phyloP scores from a whole-genome alignment of 2,329 filamentous ascomycete species.

The Colletotrichum truncatum region DNA sequence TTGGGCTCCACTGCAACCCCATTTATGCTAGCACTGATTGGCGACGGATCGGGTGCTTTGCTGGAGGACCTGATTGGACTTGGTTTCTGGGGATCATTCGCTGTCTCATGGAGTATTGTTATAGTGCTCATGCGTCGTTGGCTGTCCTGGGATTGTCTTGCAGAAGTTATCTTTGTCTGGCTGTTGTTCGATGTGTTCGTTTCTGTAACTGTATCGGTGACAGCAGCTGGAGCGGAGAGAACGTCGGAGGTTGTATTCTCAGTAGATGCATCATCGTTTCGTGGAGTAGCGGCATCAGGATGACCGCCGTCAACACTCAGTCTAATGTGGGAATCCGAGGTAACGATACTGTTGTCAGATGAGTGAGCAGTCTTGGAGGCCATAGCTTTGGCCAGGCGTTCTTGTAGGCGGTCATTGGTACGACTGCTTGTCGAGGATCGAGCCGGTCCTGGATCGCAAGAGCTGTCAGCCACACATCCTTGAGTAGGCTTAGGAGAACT shows the following conservation, averaged over 20 bases:
- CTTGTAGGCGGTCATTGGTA: constrained; percentile 85
- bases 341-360: constrained; percentile 13
- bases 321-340: constrained; percentile 6
- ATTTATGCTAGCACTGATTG: background rate
- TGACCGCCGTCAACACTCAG: constrained; percentile 3
- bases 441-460: constrained; percentile 54
- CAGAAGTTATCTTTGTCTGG: background rate
- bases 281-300: background rate
- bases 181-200: too few species aligned
- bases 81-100: background rate
- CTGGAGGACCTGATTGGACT: background rate
- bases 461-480: constrained; percentile 36
- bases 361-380: constrained; percentile 66
- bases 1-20: background rate
- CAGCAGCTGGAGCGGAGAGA: background rate
- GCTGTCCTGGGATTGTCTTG: background rate
- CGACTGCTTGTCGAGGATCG: constrained; percentile 71
- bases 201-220: background rate
- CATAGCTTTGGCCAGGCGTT: constrained; percentile 87
- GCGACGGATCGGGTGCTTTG: background rate
- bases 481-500: background rate
- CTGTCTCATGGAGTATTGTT: background rate
- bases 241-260: background rate
- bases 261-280: background rate
- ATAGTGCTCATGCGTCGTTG: background rate